Conservation (phyloP, 2,329 filamentous ascomycete genomes). For the Microcyclosporella mali region DNA sequence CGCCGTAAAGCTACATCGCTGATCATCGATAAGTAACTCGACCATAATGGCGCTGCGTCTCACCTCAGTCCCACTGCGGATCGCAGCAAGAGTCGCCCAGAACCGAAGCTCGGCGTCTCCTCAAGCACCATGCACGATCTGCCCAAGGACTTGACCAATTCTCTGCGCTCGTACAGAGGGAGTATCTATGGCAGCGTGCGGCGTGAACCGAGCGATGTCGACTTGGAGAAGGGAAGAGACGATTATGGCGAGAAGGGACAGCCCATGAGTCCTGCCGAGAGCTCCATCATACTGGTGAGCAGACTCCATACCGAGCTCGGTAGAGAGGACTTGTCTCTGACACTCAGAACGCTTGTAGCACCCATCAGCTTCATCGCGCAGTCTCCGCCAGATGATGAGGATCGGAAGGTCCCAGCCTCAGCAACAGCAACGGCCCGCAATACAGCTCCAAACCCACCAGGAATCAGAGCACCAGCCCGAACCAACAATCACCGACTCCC, state of each 20-base stretch:
- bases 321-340: neutral
- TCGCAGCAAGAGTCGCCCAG: no score
- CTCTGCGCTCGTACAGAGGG: slow-evolving; percentile 26
- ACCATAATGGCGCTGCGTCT: no score
- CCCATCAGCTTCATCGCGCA: slow-evolving; percentile 6
- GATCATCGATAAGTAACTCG: no score
- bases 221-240: slow-evolving; percentile 21
- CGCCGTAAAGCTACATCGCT: neutral
- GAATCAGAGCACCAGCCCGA: neutral
- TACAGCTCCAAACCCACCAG: no score
- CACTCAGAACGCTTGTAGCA: slow-evolving; percentile 2
- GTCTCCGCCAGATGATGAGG: slow-evolving; percentile 2
- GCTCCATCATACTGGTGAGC: slow-evolving; percentile 15
- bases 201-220: neutral
- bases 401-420: slow-evolving; percentile 4
- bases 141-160: slow-evolving; percentile 25
- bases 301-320: neutral
- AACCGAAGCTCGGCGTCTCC: no score
- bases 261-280: slow-evolving; percentile 10
- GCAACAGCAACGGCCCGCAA: slow-evolving; percentile 1
- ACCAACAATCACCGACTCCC: neutral
- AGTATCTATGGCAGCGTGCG: slow-evolving; percentile 19
- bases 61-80: no score
- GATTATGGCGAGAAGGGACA: slow-evolving; percentile 18
- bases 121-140: slow-evolving; percentile 32